Evolutionary conservation across 1,139 yeast species (phyloP), one percentile per base, ranked within the genome.

Genomic region (Meyerozyma carpophila): DNA sequence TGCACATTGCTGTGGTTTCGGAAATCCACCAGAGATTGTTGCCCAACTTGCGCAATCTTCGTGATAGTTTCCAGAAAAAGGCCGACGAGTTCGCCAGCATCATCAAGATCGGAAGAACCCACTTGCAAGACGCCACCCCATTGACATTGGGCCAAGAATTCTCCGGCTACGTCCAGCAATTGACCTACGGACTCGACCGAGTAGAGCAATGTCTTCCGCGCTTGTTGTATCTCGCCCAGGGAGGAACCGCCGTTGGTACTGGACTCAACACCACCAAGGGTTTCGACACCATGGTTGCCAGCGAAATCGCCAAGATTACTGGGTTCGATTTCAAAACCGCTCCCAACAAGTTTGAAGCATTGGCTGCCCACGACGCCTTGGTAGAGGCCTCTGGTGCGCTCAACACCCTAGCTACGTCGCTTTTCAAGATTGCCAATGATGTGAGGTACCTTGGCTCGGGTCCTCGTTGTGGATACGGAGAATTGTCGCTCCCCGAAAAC

Each of bases 201-300:
- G 45, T 55, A 34, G 56, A 55, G 37, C 49, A 42, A 41, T 45
- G 49, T 14, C 46, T 55, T 32, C 58, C 58, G n/a, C 49, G 55
- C 46, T 49, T 55, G 40, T 47, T 50, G n/a, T 47, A 44, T 31
- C 51, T 55, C 49, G 58, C 58, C 11, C 58, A 55, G 41, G 58
- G 58, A 47, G 58, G 58, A 29, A 55, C 58, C 37, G 58, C 58
- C 26, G 58, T 55, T 8, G 58, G 58, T 26, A 55, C 58, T 41
- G 58, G 58, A 3, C 49, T 55, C 43, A 55, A 55, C 48, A 55
- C 58, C 40, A 44, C 39, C 24, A 51, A 53, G 44, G 57, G 57
- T 5, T 55, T 50, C 42, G 58, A 55, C 39, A 47, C 42, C 37
- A 50, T 47, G 47, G 50, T 55, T 24, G 58, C 58, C 18, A 46